Conservation (phyloP, 1,139 yeast genomes). For the Blastobotrys elegans region DNA sequence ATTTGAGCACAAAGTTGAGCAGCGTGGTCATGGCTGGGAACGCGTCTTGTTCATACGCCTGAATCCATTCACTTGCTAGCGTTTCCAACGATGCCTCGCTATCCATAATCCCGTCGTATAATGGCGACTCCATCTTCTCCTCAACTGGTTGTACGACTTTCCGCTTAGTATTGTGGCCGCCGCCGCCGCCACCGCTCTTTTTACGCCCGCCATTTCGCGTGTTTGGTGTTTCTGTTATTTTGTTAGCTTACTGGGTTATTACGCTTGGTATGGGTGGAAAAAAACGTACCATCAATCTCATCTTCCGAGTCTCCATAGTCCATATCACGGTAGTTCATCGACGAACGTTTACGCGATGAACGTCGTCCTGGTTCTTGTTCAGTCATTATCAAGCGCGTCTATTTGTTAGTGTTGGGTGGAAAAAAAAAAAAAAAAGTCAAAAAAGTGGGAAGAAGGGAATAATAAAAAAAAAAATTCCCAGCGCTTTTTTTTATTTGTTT, state of each 20-base stretch:
- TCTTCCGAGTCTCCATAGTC: conserved; percentile 2
- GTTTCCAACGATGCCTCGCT: conserved; percentile 53
- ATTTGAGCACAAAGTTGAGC: conserved; percentile 62
- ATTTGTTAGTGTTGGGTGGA: neutral
- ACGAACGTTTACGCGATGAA: conserved; percentile 5
- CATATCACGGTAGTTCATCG: neutral
- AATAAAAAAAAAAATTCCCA: neutral
- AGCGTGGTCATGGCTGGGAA: conserved; percentile 53
- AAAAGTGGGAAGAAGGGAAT: neutral
- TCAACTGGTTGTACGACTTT: conserved; percentile 9
- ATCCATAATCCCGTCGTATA: conserved; percentile 23
- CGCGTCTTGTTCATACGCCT: conserved; percentile 43
- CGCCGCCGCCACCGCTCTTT: neutral
- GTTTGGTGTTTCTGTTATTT: neutral
- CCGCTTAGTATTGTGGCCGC: neutral
- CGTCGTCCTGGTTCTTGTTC: conserved; percentile 2
- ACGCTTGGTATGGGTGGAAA: too few relatives aligned
- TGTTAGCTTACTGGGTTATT: neutral
- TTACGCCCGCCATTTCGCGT: neutral
- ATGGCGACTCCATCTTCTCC: conserved; percentile 13
- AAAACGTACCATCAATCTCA: neutral
- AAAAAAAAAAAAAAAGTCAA: too few relatives aligned
- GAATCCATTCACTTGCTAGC: conserved; percentile 67
- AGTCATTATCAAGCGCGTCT: neutral
- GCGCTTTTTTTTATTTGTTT: neutral